These are phyloP conservation scores for Solanum chilense DNA, from an alignment of 257 asterid species.

Conservation along the genomic window DNA sequence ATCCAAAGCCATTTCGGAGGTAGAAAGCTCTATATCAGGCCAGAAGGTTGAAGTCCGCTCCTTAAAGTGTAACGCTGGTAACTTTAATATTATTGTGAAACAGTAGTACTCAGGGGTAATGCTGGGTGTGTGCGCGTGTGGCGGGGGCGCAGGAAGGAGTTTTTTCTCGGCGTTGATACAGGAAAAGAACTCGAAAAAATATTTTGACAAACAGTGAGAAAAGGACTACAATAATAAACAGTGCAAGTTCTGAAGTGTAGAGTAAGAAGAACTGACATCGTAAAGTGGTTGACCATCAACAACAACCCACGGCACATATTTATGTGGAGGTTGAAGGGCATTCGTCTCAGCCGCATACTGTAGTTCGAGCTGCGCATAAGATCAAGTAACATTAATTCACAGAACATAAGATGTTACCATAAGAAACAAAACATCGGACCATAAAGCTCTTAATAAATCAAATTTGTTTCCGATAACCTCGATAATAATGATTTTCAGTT, in stretches of 20 bases:
- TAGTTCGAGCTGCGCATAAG: constrained; percentile 57
- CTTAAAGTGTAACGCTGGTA: not conserved
- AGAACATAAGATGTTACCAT: not conserved
- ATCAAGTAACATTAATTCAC: not conserved
- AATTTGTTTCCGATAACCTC: not conserved
- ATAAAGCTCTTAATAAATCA: not conserved
- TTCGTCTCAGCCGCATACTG: constrained; percentile 56
- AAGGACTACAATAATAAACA: not conserved
- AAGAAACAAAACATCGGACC: not conserved
- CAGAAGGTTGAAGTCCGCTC: not conserved
- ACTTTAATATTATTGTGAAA: not conserved
- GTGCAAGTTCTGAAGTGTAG: not conserved
- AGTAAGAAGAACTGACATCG: constrained; percentile 45
- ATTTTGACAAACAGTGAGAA: not conserved
- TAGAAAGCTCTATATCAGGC: not conserved
- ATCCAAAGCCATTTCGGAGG: not conserved
- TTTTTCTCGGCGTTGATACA: not conserved
- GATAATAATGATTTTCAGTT: not conserved
- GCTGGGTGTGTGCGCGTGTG: too few relatives aligned
- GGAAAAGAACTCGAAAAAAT: not conserved
- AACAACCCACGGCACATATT: constrained; percentile 83
- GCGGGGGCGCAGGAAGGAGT: not conserved
- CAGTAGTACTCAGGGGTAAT: not conserved
- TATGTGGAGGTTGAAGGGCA: constrained; percentile 80
- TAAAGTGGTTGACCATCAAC: constrained; percentile 85